These are phyloP conservation scores for Backusella sp. DNA, from an alignment of 192 early-diverging fungal species.

Conservation along the genomic window DNA sequence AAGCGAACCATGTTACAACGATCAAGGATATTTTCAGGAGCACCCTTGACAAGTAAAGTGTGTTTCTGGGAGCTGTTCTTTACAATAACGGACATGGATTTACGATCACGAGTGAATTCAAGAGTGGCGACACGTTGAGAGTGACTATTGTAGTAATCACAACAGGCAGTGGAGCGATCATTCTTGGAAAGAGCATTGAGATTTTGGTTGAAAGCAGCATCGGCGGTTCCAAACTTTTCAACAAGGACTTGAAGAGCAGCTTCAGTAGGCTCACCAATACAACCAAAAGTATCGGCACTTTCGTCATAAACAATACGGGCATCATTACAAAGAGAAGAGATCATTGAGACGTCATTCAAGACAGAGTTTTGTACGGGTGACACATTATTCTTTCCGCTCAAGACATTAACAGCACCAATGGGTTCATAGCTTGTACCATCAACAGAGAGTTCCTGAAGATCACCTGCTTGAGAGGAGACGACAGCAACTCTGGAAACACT, in stretches of 20 bases:
- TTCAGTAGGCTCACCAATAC: slow-evolving; percentile 98
- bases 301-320: slow-evolving; percentile 81
- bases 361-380: slow-evolving; percentile 49
- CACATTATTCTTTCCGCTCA: slow-evolving; percentile 31
- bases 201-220: slow-evolving; percentile 61
- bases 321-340: slow-evolving; percentile 92
- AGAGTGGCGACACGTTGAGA: slow-evolving; percentile 67
- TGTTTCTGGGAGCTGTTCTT: slow-evolving; percentile 18
- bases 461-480: slow-evolving; percentile 49
- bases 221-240: slow-evolving; percentile 88
- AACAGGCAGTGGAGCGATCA: slow-evolving; percentile 66
- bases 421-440: slow-evolving; percentile 89
- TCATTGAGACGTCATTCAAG: slow-evolving; percentile 74
- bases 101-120: slow-evolving; percentile 97
- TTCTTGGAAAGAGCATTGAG: slow-evolving; percentile 46
- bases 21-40: slow-evolving; percentile 90
- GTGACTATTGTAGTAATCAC: slow-evolving; percentile 66
- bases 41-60: slow-evolving; percentile 90
- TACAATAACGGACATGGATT: slow-evolving; percentile 96
- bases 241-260: slow-evolving; percentile 92
- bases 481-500: slow-evolving; percentile 66
- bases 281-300: slow-evolving; percentile 55
- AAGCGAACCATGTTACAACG: slow-evolving; percentile 70
- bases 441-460: slow-evolving; percentile 70
- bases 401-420: slow-evolving; percentile 55